Evolutionary conservation across 345 rosid genomes (phyloP).

Genomic region (Salix koriyanagi): DNA sequence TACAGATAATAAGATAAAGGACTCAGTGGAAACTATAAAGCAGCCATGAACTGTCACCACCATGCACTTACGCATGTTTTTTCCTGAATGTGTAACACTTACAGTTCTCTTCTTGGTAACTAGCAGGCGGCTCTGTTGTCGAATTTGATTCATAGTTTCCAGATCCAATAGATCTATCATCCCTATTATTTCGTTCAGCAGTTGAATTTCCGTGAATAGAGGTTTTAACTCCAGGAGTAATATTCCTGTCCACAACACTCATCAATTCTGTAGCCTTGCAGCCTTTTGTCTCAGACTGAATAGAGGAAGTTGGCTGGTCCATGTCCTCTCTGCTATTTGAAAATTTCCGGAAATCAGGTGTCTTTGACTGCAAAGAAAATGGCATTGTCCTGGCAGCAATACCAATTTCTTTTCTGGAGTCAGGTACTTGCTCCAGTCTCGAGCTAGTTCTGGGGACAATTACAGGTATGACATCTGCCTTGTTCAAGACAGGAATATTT

Average conservation of each 20-base stretch:
- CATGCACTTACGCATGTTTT: background rate
- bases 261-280: constrained; percentile 43
- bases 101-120: constrained; percentile 61
- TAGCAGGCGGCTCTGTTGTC: constrained; percentile 46
- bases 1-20: background rate
- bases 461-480: constrained; percentile 68
- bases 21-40: background rate
- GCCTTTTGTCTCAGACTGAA: constrained; percentile 36
- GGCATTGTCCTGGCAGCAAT: constrained; percentile 92
- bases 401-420: constrained; percentile 67
- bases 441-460: constrained; percentile 73
- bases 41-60: background rate
- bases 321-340: constrained; percentile 56
- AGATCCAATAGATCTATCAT: constrained; percentile 46
- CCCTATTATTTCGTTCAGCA: constrained; percentile 51
- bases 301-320: constrained; percentile 45
- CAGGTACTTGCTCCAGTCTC: constrained; percentile 59
- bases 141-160: constrained; percentile 47
- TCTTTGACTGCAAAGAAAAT: constrained; percentile 83
- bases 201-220: constrained; percentile 43
- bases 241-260: constrained; percentile 39
- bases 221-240: constrained; percentile 38
- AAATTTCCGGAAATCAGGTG: constrained; percentile 53
- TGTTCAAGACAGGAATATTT: constrained; percentile 48
- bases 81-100: constrained; percentile 22